These are phyloP conservation scores for Talaromyces borbonicus DNA, from an alignment of 495 filamentous ascomycete genomes.

Conservation along the genomic window DNA sequence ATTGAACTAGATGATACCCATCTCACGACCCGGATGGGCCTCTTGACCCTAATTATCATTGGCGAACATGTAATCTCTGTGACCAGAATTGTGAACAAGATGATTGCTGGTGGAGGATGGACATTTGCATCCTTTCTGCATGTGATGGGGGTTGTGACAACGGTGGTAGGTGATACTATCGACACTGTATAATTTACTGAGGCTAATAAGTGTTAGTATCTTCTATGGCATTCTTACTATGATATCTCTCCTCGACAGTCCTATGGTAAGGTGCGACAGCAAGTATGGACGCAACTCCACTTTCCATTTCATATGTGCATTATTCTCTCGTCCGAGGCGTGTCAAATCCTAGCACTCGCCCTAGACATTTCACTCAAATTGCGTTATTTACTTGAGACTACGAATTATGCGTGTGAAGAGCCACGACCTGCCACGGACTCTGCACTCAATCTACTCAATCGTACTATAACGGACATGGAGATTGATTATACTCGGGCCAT, in stretches of 20 bases:
- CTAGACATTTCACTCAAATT: constrained; percentile 32
- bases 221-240: constrained; percentile 64
- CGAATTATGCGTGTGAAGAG: constrained; percentile 31
- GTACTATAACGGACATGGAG: constrained; percentile 34
- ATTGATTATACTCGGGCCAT: constrained; percentile 29
- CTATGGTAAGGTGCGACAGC: constrained; percentile 44
- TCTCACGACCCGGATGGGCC: constrained; percentile 54
- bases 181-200: background rate
- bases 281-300: constrained; percentile 57
- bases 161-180: constrained; percentile 29
- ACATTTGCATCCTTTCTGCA: constrained; percentile 40
- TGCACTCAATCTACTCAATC: constrained; percentile 25
- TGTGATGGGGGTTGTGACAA: constrained; percentile 35
- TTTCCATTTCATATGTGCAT: constrained; percentile 61
- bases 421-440: constrained; percentile 19
- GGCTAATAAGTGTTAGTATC: constrained; percentile 36
- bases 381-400: constrained; percentile 29
- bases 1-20: constrained; percentile 58
- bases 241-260: constrained; percentile 37
- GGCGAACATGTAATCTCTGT: constrained; percentile 53
- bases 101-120: constrained; percentile 44
- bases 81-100: constrained; percentile 45
- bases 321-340: constrained; percentile 53
- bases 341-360: constrained; percentile 31
- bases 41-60: constrained; percentile 60